These are phyloP conservation scores for Dianthus caryophyllus DNA, from an alignment of 148 eudicot genomes.

Conservation along the genomic window DNA sequence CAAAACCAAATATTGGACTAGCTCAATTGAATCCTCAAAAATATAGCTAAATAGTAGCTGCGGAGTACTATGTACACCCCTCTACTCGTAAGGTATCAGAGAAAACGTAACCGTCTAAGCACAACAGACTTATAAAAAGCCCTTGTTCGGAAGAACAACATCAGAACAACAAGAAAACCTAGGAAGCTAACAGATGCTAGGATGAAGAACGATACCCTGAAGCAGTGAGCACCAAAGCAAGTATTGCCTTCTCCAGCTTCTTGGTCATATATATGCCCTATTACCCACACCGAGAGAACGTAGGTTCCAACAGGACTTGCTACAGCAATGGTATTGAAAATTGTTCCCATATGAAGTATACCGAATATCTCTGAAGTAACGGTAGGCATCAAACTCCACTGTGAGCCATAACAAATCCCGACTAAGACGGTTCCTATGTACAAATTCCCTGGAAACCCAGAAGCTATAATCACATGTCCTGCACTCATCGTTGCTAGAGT, in stretches of 20 bases:
- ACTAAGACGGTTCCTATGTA: conserved; percentile 76
- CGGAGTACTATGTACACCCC: not conserved
- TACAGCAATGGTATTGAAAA: conserved; percentile 74
- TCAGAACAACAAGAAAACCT: conserved; percentile 50
- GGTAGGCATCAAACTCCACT: conserved; percentile 89
- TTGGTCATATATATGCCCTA: conserved; percentile 65
- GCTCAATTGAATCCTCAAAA: not conserved
- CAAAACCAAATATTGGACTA: not conserved
- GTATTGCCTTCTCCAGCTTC: conserved; percentile 45
- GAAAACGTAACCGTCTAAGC: conserved; percentile 31
- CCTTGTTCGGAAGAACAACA: conserved; percentile 65
- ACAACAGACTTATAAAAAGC: conserved; percentile 46
- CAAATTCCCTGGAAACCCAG: conserved; percentile 70
- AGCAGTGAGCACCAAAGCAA: conserved; percentile 73
- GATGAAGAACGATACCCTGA: conserved; percentile 62
- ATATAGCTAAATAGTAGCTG: not conserved
- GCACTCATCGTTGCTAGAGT: conserved; percentile 66
- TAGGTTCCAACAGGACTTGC: conserved; percentile 88
- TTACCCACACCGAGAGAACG: conserved; percentile 66
- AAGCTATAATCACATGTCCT: conserved; percentile 66
- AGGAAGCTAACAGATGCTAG: conserved; percentile 54
- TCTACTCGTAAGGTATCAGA: not conserved
- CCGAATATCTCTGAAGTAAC: conserved; percentile 81
- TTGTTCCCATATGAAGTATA: conserved; percentile 74
- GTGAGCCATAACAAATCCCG: conserved; percentile 84